phyloP scores from a whole-genome alignment of 1,284 basidiomycete species.

The Stygiomarasmius scandens region DNA sequence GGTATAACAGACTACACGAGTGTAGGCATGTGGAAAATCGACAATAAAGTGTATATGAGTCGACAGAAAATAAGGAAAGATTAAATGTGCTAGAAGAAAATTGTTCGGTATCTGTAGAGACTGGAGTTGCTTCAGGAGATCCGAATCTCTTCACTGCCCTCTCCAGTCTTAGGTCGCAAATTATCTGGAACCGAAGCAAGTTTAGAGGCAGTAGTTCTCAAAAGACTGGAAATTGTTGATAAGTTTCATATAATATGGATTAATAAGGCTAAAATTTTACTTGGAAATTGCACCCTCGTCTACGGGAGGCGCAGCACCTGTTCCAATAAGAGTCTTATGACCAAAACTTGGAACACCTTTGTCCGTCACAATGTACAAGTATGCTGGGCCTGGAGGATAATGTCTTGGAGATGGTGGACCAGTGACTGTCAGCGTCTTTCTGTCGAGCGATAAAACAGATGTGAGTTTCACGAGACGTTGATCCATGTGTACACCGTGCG shows the following conservation, averaged over 20 bases:
- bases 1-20: too few relatives aligned
- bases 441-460: slow-evolving; percentile 28
- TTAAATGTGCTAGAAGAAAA: too few relatives aligned
- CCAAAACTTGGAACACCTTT: slow-evolving; percentile 32
- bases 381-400: slow-evolving; percentile 59
- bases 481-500: slow-evolving; percentile 54
- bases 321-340: slow-evolving; percentile 20
- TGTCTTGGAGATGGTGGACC: slow-evolving; percentile 45
- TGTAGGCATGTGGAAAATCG: too few relatives aligned
- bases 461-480: slow-evolving; percentile 48
- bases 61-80: too few relatives aligned
- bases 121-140: too few relatives aligned
- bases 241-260: too few relatives aligned
- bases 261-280: slow-evolving; percentile 3
- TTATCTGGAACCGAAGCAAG: too few relatives aligned
- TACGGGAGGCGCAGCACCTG: slow-evolving; percentile 17
- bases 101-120: too few relatives aligned
- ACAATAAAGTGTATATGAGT: too few relatives aligned
- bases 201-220: too few relatives aligned
- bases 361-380: slow-evolving; percentile 54
- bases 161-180: too few relatives aligned
- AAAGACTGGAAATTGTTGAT: not conserved
- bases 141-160: too few relatives aligned
- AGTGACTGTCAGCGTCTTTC: slow-evolving; percentile 36
- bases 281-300: slow-evolving; percentile 21